phyloP scores from a whole-genome alignment of 441 rosid genomes.

The Populus hybrid region DNA sequence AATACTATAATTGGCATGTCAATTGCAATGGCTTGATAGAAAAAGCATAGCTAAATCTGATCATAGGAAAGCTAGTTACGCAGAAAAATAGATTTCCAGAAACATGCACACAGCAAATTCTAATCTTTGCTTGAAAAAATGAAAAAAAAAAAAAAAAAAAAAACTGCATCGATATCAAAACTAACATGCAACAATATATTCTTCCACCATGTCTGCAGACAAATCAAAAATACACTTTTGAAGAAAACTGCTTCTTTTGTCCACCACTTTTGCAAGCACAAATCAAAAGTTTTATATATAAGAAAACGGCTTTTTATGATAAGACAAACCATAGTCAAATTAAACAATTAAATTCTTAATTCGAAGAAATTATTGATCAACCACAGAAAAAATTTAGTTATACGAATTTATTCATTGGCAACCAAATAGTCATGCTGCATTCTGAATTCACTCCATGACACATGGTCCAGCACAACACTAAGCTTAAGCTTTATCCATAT shows the following conservation, averaged over 20 bases:
- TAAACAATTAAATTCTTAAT: not conserved
- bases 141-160: too few species aligned
- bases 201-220: not conserved
- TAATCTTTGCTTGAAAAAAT: not conserved
- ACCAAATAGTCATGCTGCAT: not conserved
- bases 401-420: not conserved
- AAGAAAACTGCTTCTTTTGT: not conserved
- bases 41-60: slow-evolving; percentile 1
- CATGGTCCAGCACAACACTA: not conserved
- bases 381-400: not conserved
- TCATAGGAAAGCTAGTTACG: not conserved
- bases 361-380: not conserved
- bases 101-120: not conserved
- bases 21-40: slow-evolving; percentile 6
- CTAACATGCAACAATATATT: not conserved
- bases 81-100: not conserved
- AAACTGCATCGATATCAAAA: not conserved
- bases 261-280: not conserved
- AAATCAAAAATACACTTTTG: too few species aligned
- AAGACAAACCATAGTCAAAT: not conserved
- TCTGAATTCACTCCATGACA: not conserved
- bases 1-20: slow-evolving; percentile 3
- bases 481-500: not conserved
- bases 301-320: not conserved
- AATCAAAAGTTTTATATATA: not conserved